These are phyloP conservation scores for Nitzschia putrida DNA, from an alignment of 108 stramenopile genomes.

Conservation along the genomic window DNA sequence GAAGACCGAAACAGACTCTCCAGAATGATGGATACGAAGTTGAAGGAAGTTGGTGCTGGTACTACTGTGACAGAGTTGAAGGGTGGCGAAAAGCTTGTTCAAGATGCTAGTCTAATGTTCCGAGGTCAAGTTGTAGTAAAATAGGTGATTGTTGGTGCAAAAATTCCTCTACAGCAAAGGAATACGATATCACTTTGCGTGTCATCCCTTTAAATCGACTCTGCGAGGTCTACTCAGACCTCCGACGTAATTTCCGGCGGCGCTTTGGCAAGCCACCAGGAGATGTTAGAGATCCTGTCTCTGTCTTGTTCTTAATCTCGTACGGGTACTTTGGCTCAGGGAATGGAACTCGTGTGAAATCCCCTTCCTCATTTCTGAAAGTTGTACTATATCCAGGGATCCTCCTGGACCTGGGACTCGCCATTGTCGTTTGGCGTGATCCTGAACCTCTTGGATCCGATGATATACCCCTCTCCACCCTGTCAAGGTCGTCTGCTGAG, in stretches of 20 bases:
- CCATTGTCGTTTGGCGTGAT: neutral
- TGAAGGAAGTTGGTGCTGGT: constrained; percentile 62
- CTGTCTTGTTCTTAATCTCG: too few species aligned
- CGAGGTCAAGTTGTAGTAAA: constrained; percentile 53
- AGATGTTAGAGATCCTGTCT: too few species aligned
- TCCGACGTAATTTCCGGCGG: too few species aligned
- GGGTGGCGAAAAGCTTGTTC: constrained; percentile 72
- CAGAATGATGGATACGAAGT: constrained; percentile 66
- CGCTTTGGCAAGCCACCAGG: too few species aligned
- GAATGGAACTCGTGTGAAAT: constrained; percentile 32
- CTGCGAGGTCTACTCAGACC: too few species aligned
- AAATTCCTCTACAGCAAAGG: too few species aligned
- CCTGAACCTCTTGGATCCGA: neutral
- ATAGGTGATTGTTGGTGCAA: constrained; percentile 1
- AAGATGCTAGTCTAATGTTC: constrained; percentile 88
- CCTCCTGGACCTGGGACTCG: neutral
- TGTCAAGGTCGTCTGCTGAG: constrained; percentile 5
- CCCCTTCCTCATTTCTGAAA: constrained; percentile 12
- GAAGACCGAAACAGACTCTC: constrained; percentile 57
- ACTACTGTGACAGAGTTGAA: constrained; percentile 71
- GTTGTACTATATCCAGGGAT: neutral
- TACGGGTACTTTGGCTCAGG: constrained; percentile 16
- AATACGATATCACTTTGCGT: too few species aligned
- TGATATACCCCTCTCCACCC: neutral
- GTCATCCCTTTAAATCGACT: too few species aligned